A percentile compares a stretch with the other conserved stretches of the same genome.
phyloP scores from a whole-genome alignment of 148 eudicot species.

The Salicornia ramosissima region DNA sequence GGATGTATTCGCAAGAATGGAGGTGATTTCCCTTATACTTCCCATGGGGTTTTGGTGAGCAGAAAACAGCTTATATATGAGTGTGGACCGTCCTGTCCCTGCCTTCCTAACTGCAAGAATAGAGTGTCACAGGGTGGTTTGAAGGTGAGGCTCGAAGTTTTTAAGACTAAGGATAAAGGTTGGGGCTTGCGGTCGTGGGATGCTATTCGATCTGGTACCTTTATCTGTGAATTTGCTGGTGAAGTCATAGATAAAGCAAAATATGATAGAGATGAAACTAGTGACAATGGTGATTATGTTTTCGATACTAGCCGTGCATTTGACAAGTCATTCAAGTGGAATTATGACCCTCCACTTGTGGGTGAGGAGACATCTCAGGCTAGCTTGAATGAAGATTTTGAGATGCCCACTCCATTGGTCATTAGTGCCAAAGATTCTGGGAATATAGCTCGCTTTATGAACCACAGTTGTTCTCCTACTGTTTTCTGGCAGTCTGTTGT shows the following conservation, averaged over 20 bases:
- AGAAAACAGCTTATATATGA: constrained; percentile 58
- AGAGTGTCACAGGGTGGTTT: constrained; percentile 66
- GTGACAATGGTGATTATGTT: constrained; percentile 47
- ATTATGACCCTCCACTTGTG: constrained; percentile 39
- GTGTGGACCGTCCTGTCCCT: constrained; percentile 70
- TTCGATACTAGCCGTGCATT: constrained; percentile 70
- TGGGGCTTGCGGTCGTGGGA: constrained; percentile 91
- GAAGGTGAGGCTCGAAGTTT: constrained; percentile 69
- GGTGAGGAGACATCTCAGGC: constrained; percentile 27
- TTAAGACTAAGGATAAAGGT: constrained; percentile 75
- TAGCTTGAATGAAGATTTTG: constrained; percentile 30
- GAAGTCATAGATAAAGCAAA: constrained; percentile 54
- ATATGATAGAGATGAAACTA: constrained; percentile 37
- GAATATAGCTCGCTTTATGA: constrained; percentile 87
- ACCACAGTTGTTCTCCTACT: constrained; percentile 89
- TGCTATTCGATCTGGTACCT: constrained; percentile 66
- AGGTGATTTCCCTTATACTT: constrained; percentile 55
- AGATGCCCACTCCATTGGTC: constrained; percentile 57
- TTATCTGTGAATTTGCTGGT: constrained; percentile 80
- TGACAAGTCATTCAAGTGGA: constrained; percentile 45
- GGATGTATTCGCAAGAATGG: constrained; percentile 69
- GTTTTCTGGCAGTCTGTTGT: constrained; percentile 82
- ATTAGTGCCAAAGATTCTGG: constrained; percentile 74
- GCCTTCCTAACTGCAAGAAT: constrained; percentile 65
- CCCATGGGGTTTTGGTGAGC: constrained; percentile 52